Base-by-base conservation (phyloP, 2,329 filamentous ascomycete species). In the Exserohilum rostratum region DNA sequence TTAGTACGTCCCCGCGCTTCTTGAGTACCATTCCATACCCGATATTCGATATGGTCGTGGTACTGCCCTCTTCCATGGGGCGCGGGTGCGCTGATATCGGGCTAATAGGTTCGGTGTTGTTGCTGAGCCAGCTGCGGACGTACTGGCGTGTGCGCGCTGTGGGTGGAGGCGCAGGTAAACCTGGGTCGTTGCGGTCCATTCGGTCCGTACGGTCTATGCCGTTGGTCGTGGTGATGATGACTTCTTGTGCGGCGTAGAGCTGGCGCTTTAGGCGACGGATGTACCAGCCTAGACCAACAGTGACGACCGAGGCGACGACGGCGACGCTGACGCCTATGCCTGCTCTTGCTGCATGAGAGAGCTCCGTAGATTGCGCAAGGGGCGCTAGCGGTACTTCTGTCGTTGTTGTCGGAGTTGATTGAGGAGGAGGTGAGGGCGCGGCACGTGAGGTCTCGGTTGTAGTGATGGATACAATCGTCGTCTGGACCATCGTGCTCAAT, bases 221-320 rank as follows among this genome's bases (percentile, higher is more conserved):
- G n/a, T n/a, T n/a, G n/a, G n/a, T n/a, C n/a, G n/a, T n/a, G n/a
- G 22, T 7, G 22, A 25, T 25, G 7, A 25, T 25, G 22, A 25
- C 22, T 25, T 25, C 22, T 53, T 67, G 57, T 5, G 59, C 65
- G 13, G 52, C 49, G n/a, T 29, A 33, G 5, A 66, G 57, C 11
- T 65, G 59, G 47, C 60, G 60, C 51, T 67, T 70, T 12, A 70
- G 37, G 17, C 62, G 66, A 2, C 63, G 60, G 45, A 68, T 70
- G 55, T 70, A 70, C 54, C 64, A 59, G n/a, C 38, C 57, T 1
- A 64, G 52, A 10, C 49, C 29, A 18, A 61, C 13, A 43, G 65
- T 60, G 45, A 64, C 51, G 20, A 55, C 33, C 7, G 57, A 33
- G 9, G 60, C 50, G 38, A 67, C 22, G 11, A 61, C 6, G 7